Base-by-base conservation (phyloP, 2,329 filamentous ascomycete species). In the Trichoderma cornu-damae region DNA sequence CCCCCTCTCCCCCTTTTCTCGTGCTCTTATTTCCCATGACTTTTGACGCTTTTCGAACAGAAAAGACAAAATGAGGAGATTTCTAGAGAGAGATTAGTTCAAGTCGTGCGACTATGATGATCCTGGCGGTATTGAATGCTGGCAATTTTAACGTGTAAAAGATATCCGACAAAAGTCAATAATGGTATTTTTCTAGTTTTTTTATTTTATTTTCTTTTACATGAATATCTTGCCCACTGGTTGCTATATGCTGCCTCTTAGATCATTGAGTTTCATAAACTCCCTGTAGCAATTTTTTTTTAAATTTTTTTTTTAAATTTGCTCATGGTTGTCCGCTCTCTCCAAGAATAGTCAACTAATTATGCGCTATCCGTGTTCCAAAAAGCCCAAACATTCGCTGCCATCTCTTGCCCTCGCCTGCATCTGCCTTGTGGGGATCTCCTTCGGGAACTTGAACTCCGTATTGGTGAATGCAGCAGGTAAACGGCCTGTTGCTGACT, bases 381-480 rank as follows among this genome's bases (percentile, higher is more conserved):
- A 86, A 88, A 53, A 91, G 67, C 5, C 78, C 77, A 71, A 85
- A 89, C 61, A 81, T 72, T 57, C 83, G 79, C 65, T 85, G 73
- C 84, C 86, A 90, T 28, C 79, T 72, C 62, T 62, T 72, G 3
- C 70, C 76, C 1, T 71, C 59, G 11, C 76, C 80, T 35, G 73
- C 75, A 63, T 79, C 69, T 1, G 74, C 76, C 62, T 76, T 76
- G 4, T 57, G 61, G 14, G 72, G 67, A 61, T 82, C 72, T 22
- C 59, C 49, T 60, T 75, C 73, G 4, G 57, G 61, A 12, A 78
- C 69, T 56, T 72, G 76, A 44, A 88, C 73, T 5, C 87, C 88
- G 63, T 88, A 91, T 68, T 91, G 86, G 61, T 78, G 78, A 60
- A 92, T 78, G 64, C 87, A 89, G 68, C 88, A 91, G 2, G 75